Evolutionary conservation across 2,329 filamentous ascomycete genomes (phyloP), one percentile per base, ranked within the genome.

Genomic region (Ophiostoma triangulosporum): DNA sequence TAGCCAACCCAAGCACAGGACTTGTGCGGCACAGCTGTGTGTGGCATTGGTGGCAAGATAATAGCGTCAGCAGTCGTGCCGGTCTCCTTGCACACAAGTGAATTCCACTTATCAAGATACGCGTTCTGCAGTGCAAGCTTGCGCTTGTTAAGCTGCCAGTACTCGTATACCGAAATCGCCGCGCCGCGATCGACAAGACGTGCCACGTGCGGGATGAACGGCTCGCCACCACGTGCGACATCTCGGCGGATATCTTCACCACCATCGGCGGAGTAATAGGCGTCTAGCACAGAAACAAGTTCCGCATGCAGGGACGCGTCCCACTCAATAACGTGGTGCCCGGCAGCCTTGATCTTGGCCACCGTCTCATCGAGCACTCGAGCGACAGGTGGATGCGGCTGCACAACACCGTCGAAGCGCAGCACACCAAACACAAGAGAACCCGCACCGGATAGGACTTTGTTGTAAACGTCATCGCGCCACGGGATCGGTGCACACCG

Each of bases 101-200:
- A 62, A 45, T 74, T 73, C 80, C 80, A 84, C 54, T 79, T 76
- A 49, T 80, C 71, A 1, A 82, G 68, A 53, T 80, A 83, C 2
- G 65, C 68, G 55, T 80, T 73, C 57, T 81, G 77, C 24, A 71
- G 66, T 0, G 65, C 67, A 26, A 70, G 54, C 60, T 83, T 84
- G 26, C 71, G 69, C 56, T 69, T 76, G 64, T 83, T 84, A 6
- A 85, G 69, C 59, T 83, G 79, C 81, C 80, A 85, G 64, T 84
- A 85, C 4, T 80, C 70, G 54, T 78, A 83, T 0, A 83, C 78
- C 0, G 77, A 80, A 14, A 83, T 77, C 1, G 77, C 62, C 11
- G 70, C 58, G 2, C 70, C 75, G 0, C 70, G 68, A 51, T 76
- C 75, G 14, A 83, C 63, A 6, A 84, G 68, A 0, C 66, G 70